Base-by-base conservation (phyloP, 805 yeast genomes). In the Teunomyces stri region DNA sequence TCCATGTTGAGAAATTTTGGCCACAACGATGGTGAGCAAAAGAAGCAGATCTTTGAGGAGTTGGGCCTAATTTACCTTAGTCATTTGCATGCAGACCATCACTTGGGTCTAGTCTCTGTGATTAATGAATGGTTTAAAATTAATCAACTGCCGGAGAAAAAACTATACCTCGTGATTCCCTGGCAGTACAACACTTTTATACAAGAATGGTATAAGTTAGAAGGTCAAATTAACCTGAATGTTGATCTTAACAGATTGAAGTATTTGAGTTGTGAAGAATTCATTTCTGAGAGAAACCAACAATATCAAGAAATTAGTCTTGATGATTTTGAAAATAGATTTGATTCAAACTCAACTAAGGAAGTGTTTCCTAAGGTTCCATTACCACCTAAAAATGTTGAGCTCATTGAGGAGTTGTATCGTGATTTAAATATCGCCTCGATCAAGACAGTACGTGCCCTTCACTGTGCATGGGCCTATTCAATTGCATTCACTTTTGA, bases 1-100 rank as follows among this genome's bases (percentile, higher is more conserved):
- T 68, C 87, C 0, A 65, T 94, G 51, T 62, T 69, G 28, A 78
- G 98, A 54, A 71, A 80, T 47, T 81, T 81, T 51, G 83, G 84
- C 0, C 69, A 72, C 7, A 69, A 68, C 1, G 75, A 75, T 13
- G 52, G 72, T 1, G 56, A 58, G 2, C 71, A 71, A 30, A 53
- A 63, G 22, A 47, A 50, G 22, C 58, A 60, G 18, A 65, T 86
- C 2, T 73, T 91, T 51, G 53, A 66, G 35, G 95, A 91, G 56
- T 66, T 91, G 48, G 69, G 77, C 28, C 48, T 88, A 45, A 70
- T 92, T 16, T 87, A 80, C 58, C 69, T 94, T 45, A 86, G 96
- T 55, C 99, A 94, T 71, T 72, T 92, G 56, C 99, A 94, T 66
- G 99, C 98, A 0, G 99, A 94, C 62, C 99, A 94, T 63, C 97